Percentiles rank a stretch among this genome's conserved stretches.
Evolutionary conservation across 2,329 filamentous ascomycete species (phyloP).

Genomic region (Colletotrichum orbiculare): DNA sequence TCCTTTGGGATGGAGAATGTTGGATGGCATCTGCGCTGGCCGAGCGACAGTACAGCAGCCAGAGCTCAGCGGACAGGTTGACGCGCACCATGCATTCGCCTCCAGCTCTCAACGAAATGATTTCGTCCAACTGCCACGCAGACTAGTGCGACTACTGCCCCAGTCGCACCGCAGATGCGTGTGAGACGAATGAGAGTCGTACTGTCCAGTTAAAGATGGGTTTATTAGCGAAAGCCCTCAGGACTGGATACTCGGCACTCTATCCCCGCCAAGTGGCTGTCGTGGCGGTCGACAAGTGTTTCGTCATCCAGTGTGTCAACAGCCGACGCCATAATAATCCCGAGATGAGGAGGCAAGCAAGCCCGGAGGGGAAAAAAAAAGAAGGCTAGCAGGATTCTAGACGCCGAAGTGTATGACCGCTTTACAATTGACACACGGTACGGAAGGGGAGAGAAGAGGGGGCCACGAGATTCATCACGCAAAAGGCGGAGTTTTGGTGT

Average conservation of each 20-base stretch:
- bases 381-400: constrained; percentile 19
- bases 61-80: not conserved
- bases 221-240: not conserved
- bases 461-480: not conserved
- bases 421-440: constrained; percentile 22
- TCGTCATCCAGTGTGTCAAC: constrained; percentile 13
- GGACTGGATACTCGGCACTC: not conserved
- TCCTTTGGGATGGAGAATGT: not conserved
- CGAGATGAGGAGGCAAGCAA: not conserved
- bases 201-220: not conserved
- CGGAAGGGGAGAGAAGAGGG: not conserved
- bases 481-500: too few relatives aligned
- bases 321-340: constrained; percentile 7
- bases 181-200: not conserved
- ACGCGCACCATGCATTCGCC: not conserved
- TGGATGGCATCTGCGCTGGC: constrained; percentile 29
- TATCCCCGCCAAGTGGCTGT: constrained; percentile 17
- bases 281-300: constrained; percentile 20
- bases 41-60: constrained; percentile 4
- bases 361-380: not conserved
- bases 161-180: not conserved
- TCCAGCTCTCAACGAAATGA: not conserved
- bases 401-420: constrained; percentile 25
- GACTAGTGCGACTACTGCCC: not conserved
- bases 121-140: too few relatives aligned